Percentiles rank a stretch among this genome's conserved stretches.
Evolutionary conservation across 345 rosid species (phyloP).

Genomic region (Eucalyptus curtisii): DNA sequence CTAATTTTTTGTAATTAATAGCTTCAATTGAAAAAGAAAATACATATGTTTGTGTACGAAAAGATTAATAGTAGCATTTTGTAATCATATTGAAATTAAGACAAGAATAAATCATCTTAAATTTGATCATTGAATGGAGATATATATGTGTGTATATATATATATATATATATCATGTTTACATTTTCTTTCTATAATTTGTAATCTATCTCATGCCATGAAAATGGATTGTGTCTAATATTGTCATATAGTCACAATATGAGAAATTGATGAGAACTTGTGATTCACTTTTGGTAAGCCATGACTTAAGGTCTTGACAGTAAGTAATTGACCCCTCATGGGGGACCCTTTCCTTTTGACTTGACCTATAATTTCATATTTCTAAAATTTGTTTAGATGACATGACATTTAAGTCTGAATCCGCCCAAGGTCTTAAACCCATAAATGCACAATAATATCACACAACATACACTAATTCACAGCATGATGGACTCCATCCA

Average conservation of each 20-base stretch:
- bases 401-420: too few species aligned
- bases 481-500: too few species aligned
- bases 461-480: neutral
- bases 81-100: too few species aligned
- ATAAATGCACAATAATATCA: too few species aligned
- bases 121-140: neutral
- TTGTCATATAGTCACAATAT: neutral
- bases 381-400: neutral
- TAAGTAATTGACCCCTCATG: neutral
- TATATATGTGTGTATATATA: neutral
- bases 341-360: neutral
- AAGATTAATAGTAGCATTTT: neutral
- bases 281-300: neutral
- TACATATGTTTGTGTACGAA: too few species aligned
- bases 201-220: too few species aligned
- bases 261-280: neutral
- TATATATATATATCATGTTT: accelerated
- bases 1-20: neutral
- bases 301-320: neutral
- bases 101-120: neutral
- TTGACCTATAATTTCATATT: neutral
- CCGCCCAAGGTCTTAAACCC: accelerated
- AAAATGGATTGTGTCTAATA: too few species aligned
- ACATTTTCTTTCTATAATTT: too few species aligned
- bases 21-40: too few species aligned